Evolutionary conservation across 306 rosid species (phyloP).

Genomic region (Prosopis cineraria): DNA sequence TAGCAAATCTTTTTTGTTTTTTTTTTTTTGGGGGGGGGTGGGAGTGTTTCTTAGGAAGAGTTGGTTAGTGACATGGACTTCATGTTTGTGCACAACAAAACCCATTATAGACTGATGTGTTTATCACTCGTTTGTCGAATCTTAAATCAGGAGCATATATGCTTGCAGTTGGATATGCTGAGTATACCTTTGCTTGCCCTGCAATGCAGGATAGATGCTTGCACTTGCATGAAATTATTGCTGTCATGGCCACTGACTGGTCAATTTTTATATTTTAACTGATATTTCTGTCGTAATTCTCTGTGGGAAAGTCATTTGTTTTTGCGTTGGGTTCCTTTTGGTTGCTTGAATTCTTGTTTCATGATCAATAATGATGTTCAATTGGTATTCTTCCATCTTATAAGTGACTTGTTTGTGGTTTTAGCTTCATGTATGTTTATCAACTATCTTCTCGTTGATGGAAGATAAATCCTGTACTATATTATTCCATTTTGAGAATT

Average conservation of each 20-base stretch:
- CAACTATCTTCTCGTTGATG: constrained; percentile 6
- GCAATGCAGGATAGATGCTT: background rate
- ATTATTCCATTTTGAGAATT: constrained; percentile 5
- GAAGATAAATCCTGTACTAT: constrained; percentile 8
- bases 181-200: constrained; percentile 1
- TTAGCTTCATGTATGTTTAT: constrained; percentile 22
- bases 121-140: constrained; percentile 8
- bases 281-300: background rate
- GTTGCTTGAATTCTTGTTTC: background rate
- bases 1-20: constrained; percentile 11
- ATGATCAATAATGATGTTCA: background rate
- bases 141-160: background rate
- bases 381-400: constrained; percentile 24
- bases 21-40: too few species aligned
- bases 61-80: background rate
- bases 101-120: background rate
- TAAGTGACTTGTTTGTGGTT: background rate
- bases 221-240: constrained; percentile 2
- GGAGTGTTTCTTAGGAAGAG: background rate
- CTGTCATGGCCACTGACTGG: background rate
- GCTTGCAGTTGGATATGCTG: constrained; percentile 18
- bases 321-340: background rate
- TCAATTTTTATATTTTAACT: constrained; percentile 1
- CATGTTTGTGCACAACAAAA: background rate
- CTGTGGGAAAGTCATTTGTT: background rate